phyloP scores from a whole-genome alignment of 169 alveolate species.

The Blepharisma undulans region DNA sequence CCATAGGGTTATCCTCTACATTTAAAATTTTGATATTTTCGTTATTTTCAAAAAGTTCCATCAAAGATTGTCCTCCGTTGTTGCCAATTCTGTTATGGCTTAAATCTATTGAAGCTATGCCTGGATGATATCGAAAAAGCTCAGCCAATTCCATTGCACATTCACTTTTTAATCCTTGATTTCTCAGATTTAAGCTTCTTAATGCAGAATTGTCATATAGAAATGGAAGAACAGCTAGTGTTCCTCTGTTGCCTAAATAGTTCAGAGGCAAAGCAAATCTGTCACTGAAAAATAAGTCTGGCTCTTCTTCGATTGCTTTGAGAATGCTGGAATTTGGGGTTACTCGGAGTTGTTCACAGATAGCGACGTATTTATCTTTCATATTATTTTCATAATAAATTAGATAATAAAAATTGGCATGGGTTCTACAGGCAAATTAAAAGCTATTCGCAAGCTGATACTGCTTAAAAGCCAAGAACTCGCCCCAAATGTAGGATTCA shows the following conservation, averaged over 20 bases:
- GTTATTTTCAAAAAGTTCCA: constrained; percentile 8
- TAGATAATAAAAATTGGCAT: neutral
- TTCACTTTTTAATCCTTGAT: neutral
- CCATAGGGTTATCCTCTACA: constrained; percentile 15
- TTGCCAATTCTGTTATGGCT: neutral
- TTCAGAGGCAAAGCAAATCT: neutral
- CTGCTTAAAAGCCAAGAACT: neutral
- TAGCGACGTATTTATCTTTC: constrained; percentile 2
- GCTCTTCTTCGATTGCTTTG: neutral
- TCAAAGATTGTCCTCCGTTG: neutral
- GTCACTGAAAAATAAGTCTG: constrained; percentile 7
- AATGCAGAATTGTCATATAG: neutral
- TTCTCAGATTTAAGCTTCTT: neutral
- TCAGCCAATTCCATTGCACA: neutral
- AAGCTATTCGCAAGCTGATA: neutral
- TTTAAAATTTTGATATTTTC: neutral
- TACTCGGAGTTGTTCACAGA: neutral
- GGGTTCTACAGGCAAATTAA: neutral
- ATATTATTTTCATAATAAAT: neutral
- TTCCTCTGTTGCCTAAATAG: neutral
- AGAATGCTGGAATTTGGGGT: neutral
- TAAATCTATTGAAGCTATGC: constrained; percentile 8
- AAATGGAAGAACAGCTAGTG: neutral
- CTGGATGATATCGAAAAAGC: neutral
- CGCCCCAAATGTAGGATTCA: neutral